These are phyloP conservation scores for Brassica incana DNA, from an alignment of 345 rosid species.

Conservation along the genomic window DNA sequence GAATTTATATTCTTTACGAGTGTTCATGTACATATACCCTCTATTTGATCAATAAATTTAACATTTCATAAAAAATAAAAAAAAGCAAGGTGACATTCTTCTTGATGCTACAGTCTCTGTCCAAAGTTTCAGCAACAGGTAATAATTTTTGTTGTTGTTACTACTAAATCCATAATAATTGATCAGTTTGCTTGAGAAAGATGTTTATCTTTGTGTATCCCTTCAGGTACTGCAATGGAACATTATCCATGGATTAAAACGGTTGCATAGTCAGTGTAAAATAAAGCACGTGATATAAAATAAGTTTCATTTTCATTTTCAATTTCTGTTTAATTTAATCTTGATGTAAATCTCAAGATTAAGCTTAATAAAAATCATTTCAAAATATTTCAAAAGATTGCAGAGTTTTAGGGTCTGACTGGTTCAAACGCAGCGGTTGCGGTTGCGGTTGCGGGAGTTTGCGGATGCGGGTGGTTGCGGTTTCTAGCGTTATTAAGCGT, in stretches of 20 bases:
- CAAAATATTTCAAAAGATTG: too few species aligned
- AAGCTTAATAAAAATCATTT: too few species aligned
- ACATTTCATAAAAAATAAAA: too few species aligned
- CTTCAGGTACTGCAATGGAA: conserved; percentile 36
- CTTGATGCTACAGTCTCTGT: conserved; percentile 82
- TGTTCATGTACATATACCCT: too few species aligned
- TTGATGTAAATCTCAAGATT: background rate
- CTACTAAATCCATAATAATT: background rate
- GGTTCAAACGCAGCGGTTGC: too few species aligned
- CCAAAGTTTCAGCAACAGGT: conserved; percentile 94
- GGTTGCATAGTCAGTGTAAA: background rate
- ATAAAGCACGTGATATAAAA: background rate
- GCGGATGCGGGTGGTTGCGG: too few species aligned
- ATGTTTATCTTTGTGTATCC: background rate
- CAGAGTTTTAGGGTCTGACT: too few species aligned
- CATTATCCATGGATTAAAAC: conserved; percentile 38
- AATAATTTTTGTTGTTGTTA: background rate
- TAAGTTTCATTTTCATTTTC: background rate
- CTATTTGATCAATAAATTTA: too few species aligned
- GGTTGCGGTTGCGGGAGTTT: too few species aligned
- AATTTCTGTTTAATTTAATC: background rate
- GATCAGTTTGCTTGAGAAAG: background rate
- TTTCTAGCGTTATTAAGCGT: too few species aligned
- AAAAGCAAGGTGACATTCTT: conserved; percentile 41
- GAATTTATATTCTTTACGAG: too few species aligned